Conservation (phyloP, 306 rosid species). For the Quercus glauca region DNA sequence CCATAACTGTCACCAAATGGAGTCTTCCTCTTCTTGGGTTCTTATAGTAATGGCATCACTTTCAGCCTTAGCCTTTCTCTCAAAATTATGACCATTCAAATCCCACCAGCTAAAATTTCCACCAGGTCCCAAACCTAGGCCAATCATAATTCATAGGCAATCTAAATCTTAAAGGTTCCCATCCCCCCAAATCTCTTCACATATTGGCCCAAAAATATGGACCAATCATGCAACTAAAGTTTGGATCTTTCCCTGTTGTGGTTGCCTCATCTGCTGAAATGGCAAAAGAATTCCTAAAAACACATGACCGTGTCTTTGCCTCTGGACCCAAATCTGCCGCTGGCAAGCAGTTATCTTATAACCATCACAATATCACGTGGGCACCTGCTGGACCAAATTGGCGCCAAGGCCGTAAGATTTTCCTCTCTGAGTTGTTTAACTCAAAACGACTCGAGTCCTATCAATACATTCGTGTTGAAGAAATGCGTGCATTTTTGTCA, state of each 20-base stretch:
- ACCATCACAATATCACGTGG: conserved; percentile 35
- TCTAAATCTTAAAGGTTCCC: too few relatives aligned
- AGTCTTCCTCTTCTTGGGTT: not conserved
- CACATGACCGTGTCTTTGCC: conserved; percentile 34
- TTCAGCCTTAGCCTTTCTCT: not conserved
- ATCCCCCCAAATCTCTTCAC: too few relatives aligned
- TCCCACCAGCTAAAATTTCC: conserved; percentile 1
- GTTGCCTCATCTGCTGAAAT: conserved; percentile 36
- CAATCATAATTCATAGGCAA: conserved; percentile 32
- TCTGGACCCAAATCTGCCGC: conserved; percentile 39
- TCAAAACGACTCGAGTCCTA: too few relatives aligned
- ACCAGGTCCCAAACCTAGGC: conserved; percentile 54
- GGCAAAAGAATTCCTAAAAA: conserved; percentile 32
- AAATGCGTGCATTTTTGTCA: too few relatives aligned
- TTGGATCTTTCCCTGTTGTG: conserved; percentile 35
- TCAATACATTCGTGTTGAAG: too few relatives aligned
- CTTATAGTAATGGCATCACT: not conserved
- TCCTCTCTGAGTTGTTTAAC: too few relatives aligned
- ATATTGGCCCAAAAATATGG: conserved; percentile 20
- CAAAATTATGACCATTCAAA: not conserved
- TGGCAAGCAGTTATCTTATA: conserved; percentile 31
- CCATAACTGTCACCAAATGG: not conserved
- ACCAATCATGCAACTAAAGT: conserved; percentile 42
- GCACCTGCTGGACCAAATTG: conserved; percentile 26
- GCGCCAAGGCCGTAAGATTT: not conserved